Conservation (phyloP, 176 grass and related monocot genomes). For the Typha latifolia region DNA sequence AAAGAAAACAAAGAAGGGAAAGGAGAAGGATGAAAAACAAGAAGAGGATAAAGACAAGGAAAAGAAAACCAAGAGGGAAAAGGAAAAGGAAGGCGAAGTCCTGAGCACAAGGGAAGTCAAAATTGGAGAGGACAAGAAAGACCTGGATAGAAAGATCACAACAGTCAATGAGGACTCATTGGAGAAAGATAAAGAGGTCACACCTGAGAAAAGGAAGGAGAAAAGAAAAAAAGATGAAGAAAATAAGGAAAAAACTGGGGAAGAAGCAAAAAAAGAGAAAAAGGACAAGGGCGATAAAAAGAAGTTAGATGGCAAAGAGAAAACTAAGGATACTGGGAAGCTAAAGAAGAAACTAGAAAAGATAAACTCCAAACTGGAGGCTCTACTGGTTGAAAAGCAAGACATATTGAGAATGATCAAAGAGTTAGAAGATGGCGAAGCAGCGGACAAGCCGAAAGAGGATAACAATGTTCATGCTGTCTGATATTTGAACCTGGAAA, state of each 20-base stretch:
- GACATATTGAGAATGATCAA: slow-evolving; percentile 52
- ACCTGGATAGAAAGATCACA: too few species aligned
- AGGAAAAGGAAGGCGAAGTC: slow-evolving; percentile 16
- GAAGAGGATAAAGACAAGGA: slow-evolving; percentile 22
- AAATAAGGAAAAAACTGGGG: slow-evolving; percentile 4
- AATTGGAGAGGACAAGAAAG: slow-evolving; percentile 5
- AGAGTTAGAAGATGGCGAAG: slow-evolving; percentile 23
- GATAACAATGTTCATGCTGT: slow-evolving; percentile 5
- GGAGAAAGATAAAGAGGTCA: slow-evolving; percentile 2
- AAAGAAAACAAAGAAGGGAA: too few species aligned
- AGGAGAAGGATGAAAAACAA: slow-evolving; percentile 16
- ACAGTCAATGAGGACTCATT: too few species aligned
- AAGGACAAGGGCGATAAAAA: slow-evolving; percentile 23
- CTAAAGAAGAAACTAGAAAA: slow-evolving; percentile 50
- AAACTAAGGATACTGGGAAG: slow-evolving; percentile 16
- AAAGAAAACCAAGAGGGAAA: slow-evolving; percentile 17
- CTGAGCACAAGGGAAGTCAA: neutral
- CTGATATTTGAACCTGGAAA: neutral
- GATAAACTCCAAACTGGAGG: slow-evolving; percentile 37
- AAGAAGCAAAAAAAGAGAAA: slow-evolving; percentile 7
- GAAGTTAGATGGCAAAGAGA: slow-evolving; percentile 33
- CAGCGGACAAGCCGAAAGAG: slow-evolving; percentile 4
- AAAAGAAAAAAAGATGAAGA: slow-evolving; percentile 11
- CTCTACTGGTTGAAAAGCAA: slow-evolving; percentile 48
- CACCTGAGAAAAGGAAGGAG: slow-evolving; percentile 7